A percentile compares a stretch with the other conserved stretches of the same genome.
Evolutionary conservation across 495 filamentous ascomycete species (phyloP).

Genomic region (Trichoderma parareesei): DNA sequence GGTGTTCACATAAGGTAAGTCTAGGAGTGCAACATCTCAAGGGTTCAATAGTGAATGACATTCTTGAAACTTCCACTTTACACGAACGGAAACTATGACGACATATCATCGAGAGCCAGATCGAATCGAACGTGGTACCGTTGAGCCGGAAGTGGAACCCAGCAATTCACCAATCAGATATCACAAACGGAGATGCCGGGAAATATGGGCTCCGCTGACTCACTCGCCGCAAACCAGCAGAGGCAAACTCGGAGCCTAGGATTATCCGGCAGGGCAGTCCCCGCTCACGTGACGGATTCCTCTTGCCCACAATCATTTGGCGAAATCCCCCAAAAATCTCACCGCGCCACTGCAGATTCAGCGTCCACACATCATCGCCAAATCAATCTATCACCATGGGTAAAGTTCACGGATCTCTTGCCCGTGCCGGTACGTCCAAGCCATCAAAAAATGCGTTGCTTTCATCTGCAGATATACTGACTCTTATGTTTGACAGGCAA

Average conservation of each 20-base stretch:
- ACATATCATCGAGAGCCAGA: background rate
- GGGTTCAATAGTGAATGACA: background rate
- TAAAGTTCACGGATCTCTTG: slow-evolving; percentile 88
- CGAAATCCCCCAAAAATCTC: slow-evolving; percentile 9
- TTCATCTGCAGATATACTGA: slow-evolving; percentile 2
- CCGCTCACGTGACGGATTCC: slow-evolving; percentile 10
- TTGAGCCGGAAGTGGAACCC: background rate
- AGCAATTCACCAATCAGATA: background rate
- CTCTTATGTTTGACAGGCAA: slow-evolving; percentile 34
- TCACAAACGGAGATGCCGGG: background rate
- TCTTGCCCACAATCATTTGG: slow-evolving; percentile 10
- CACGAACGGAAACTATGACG: background rate
- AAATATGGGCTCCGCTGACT: background rate
- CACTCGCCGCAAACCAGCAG: background rate
- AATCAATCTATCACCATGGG: slow-evolving; percentile 60
- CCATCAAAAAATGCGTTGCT: background rate
- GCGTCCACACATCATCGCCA: slow-evolving; percentile 10
- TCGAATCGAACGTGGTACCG: background rate
- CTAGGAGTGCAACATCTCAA: too few species aligned
- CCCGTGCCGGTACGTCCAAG: slow-evolving; percentile 67
- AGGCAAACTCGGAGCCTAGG: background rate
- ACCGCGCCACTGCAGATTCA: slow-evolving; percentile 7
- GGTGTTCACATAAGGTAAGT: background rate
- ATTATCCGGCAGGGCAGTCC: slow-evolving; percentile 9
- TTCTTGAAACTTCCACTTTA: background rate